phyloP scores from a whole-genome alignment of 1,139 yeast species.

The Pichia sp. region DNA sequence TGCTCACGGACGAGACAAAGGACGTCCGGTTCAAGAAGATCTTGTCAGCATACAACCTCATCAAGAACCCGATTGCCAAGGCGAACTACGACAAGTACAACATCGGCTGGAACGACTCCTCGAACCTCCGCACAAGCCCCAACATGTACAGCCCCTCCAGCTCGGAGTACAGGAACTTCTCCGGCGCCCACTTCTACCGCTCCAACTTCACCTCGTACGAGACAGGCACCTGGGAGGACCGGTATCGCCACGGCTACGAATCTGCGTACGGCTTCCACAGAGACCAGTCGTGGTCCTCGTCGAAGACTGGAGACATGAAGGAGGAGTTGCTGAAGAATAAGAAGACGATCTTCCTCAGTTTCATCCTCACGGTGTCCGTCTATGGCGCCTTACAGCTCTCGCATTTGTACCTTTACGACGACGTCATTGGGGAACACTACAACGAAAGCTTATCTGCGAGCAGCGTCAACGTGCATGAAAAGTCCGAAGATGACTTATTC shows the following conservation, averaged over 20 bases:
- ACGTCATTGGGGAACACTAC: slow-evolving; percentile 29
- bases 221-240: slow-evolving; percentile 70
- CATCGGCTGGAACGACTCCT: slow-evolving; percentile 38
- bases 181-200: not conserved
- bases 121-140: slow-evolving; percentile 22
- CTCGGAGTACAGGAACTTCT: slow-evolving; percentile 14
- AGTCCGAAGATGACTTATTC: slow-evolving; percentile 44
- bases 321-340: slow-evolving; percentile 43
- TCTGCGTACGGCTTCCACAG: slow-evolving; percentile 26
- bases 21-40: slow-evolving; percentile 63
- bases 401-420: slow-evolving; percentile 32
- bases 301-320: slow-evolving; percentile 31
- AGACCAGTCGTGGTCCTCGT: slow-evolving; percentile 34
- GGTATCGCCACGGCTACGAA: slow-evolving; percentile 21
- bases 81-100: slow-evolving; percentile 43
- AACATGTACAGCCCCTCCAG: slow-evolving; percentile 22
- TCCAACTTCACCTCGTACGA: slow-evolving; percentile 19
- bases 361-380: slow-evolving; percentile 40
- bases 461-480: slow-evolving; percentile 38
- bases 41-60: slow-evolving; percentile 68
- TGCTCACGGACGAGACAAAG: slow-evolving; percentile 41
- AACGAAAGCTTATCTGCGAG: slow-evolving; percentile 26
- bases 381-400: slow-evolving; percentile 43
- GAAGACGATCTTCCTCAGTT: slow-evolving; percentile 42
- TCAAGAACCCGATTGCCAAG: slow-evolving; percentile 53